Evolutionary conservation across 352 stramenopile genomes (phyloP).

Genomic region (Pythium oligandrum): DNA sequence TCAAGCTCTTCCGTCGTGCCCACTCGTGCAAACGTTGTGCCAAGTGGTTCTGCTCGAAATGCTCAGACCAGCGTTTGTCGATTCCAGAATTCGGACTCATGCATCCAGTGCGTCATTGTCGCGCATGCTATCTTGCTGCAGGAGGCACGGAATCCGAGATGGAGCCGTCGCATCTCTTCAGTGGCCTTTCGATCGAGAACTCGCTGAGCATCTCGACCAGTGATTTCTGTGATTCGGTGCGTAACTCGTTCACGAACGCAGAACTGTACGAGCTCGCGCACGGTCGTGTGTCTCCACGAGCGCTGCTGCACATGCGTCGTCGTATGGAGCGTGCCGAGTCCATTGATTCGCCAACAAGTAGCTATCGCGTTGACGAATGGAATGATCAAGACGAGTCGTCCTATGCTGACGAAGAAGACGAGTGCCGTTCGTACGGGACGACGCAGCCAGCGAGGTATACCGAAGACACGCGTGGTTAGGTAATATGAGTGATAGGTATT

Average conservation of each 20-base stretch:
- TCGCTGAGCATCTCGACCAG: conserved; percentile 1
- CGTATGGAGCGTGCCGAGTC: conserved; percentile 60
- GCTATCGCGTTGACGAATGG: conserved; percentile 18
- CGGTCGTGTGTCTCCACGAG: conserved; percentile 66
- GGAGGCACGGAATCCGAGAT: conserved; percentile 60
- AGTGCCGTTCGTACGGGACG: too few species aligned
- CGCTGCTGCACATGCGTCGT: conserved; percentile 60
- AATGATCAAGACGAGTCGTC: conserved; percentile 5
- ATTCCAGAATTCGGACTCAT: conserved; percentile 80
- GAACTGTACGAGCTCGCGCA: conserved; percentile 81
- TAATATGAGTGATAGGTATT: too few species aligned
- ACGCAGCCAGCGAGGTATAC: too few species aligned
- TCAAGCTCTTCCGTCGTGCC: conserved; percentile 80
- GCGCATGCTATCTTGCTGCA: conserved; percentile 63
- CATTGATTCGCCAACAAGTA: conserved; percentile 68
- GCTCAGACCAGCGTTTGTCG: conserved; percentile 67
- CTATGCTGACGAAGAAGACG: neutral
- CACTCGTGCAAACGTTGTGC: conserved; percentile 83
- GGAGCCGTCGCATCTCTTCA: conserved; percentile 66
- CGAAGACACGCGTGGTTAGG: too few species aligned
- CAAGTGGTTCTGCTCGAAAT: conserved; percentile 85
- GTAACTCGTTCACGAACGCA: conserved; percentile 42
- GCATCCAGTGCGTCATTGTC: conserved; percentile 75
- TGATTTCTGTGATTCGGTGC: conserved; percentile 19
- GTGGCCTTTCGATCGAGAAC: neutral